Percentiles rank a stretch among this genome's conserved stretches.
phyloP scores from a whole-genome alignment of 2,329 filamentous ascomycete genomes.

The Sclerotinia borealis region DNA sequence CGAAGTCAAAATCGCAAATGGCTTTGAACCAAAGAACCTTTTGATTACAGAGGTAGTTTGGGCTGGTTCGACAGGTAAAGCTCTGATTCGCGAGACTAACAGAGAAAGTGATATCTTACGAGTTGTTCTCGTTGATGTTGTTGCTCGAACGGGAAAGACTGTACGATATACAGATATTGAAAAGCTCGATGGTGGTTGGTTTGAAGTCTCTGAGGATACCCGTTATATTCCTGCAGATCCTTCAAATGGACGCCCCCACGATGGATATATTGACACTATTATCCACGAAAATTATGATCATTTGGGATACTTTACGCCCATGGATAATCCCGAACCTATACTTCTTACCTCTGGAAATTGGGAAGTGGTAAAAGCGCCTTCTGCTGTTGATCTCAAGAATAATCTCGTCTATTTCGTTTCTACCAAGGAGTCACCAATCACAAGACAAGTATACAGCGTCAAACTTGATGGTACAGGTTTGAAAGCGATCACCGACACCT shows the following conservation, averaged over 20 bases:
- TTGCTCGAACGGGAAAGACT: slow-evolving; percentile 64
- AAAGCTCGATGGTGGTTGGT: slow-evolving; percentile 91
- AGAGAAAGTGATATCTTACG: slow-evolving; percentile 88
- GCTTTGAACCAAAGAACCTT: slow-evolving; percentile 74
- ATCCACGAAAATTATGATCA: slow-evolving; percentile 85
- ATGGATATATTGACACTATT: slow-evolving; percentile 90
- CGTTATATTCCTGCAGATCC: slow-evolving; percentile 81
- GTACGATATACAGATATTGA: slow-evolving; percentile 75
- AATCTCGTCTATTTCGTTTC: slow-evolving; percentile 88
- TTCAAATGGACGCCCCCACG: slow-evolving; percentile 64
- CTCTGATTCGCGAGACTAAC: slow-evolving; percentile 88
- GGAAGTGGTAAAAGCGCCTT: slow-evolving; percentile 85
- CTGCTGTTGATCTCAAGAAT: slow-evolving; percentile 74
- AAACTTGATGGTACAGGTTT: slow-evolving; percentile 73
- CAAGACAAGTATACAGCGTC: slow-evolving; percentile 88
- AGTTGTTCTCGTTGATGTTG: slow-evolving; percentile 78
- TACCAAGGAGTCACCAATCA: slow-evolving; percentile 80
- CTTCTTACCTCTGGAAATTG: slow-evolving; percentile 84
- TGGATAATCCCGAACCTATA: slow-evolving; percentile 75
- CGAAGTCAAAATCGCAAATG: slow-evolving; percentile 67
- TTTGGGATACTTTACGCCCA: slow-evolving; percentile 83
- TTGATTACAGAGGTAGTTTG: slow-evolving; percentile 92
- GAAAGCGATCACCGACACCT: slow-evolving; percentile 66
- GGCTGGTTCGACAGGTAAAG: slow-evolving; percentile 67
- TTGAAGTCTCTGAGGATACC: slow-evolving; percentile 85